Percentiles rank a stretch among this genome's conserved stretches.
Conservation (phyloP, 2,329 filamentous ascomycete genomes). For the Beauveria sp. region DNA sequence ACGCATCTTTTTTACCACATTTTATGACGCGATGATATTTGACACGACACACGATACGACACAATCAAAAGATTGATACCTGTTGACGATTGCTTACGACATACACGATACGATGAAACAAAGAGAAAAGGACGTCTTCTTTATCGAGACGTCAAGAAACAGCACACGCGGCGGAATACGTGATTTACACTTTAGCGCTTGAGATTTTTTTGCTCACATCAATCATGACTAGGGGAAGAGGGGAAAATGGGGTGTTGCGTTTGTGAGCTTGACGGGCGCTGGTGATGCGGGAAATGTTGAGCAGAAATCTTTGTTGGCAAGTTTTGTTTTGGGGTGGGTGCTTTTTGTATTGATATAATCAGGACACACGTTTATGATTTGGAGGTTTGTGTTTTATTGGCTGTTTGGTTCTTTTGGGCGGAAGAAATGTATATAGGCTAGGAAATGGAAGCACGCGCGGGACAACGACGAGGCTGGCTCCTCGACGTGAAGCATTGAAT, state of each 20-base stretch:
- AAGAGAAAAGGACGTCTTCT: not conserved
- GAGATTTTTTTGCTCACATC: not conserved
- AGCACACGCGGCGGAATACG: not conserved
- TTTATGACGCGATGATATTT: not conserved
- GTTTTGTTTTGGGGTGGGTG: not conserved
- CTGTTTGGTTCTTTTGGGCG: not conserved
- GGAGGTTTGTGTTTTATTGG: not conserved
- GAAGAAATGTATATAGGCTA: not conserved
- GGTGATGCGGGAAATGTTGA: not conserved
- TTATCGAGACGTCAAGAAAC: not conserved
- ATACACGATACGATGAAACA: not conserved
- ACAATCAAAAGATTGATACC: not conserved
- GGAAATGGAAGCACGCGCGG: not conserved
- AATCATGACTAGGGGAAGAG: not conserved
- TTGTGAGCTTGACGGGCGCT: not conserved
- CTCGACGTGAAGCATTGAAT: slow-evolving; percentile 3
- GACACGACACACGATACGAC: not conserved
- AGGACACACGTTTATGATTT: not conserved
- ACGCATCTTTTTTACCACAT: not conserved
- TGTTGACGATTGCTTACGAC: slow-evolving; percentile 4
- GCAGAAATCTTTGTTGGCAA: not conserved
- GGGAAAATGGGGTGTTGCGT: not conserved
- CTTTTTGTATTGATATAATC: not conserved
- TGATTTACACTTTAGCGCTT: not conserved
- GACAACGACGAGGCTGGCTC: not conserved